Evolutionary conservation across 768 basidiomycete species (phyloP).

Genomic region (Suillus subalutaceus): DNA sequence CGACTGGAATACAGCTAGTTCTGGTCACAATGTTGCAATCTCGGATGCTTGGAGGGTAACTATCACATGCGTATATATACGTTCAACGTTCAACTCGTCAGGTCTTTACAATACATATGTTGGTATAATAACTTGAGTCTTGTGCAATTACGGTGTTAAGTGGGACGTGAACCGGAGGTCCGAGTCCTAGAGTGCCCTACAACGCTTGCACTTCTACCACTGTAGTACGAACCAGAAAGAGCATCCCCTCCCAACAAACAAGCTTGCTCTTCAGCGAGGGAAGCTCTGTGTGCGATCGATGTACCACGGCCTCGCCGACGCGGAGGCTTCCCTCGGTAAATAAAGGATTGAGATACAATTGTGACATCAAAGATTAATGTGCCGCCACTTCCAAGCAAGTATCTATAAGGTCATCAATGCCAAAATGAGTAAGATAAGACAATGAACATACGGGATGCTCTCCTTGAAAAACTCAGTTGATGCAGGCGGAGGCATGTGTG

Average conservation of each 20-base stretch:
- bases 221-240: slow-evolving; percentile 33
- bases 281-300: slow-evolving; percentile 28
- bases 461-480: slow-evolving; percentile 73
- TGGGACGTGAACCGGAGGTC: slow-evolving; percentile 28
- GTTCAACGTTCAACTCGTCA: background rate
- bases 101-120: slow-evolving; percentile 3
- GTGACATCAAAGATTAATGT: slow-evolving; percentile 93
- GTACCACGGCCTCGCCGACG: slow-evolving; percentile 35
- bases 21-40: background rate
- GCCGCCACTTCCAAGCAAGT: slow-evolving; percentile 89
- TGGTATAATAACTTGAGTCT: slow-evolving; percentile 6
- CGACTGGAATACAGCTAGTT: background rate
- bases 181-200: slow-evolving; percentile 41
- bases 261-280: slow-evolving; percentile 50
- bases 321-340: slow-evolving; percentile 63
- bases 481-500: slow-evolving; percentile 57
- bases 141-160: background rate
- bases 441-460: slow-evolving; percentile 74
- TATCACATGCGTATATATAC: background rate
- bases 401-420: slow-evolving; percentile 45
- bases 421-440: slow-evolving; percentile 6
- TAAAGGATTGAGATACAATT: slow-evolving; percentile 82
- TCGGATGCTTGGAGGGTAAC: background rate
- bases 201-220: slow-evolving; percentile 26
- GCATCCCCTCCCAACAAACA: slow-evolving; percentile 50